phyloP scores from a whole-genome alignment of 2,329 filamentous ascomycete species.

The Huntiella decipiens region DNA sequence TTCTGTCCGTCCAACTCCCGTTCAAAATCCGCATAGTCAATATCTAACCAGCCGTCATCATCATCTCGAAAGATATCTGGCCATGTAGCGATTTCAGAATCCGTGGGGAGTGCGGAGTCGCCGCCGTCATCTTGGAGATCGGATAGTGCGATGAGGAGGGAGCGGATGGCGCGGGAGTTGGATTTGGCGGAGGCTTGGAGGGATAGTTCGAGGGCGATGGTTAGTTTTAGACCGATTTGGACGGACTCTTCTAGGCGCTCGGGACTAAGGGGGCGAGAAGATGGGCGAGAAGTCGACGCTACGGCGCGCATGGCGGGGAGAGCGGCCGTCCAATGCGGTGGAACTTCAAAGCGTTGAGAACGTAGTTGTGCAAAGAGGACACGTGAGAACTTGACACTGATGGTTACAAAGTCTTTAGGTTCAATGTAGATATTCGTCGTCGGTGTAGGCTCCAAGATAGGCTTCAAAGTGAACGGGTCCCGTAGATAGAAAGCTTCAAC shows the following conservation, averaged over 20 bases:
- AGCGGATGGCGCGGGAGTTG: conserved; percentile 49
- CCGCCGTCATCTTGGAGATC: conserved; percentile 61
- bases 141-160: conserved; percentile 57
- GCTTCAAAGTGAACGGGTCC: conserved; percentile 57
- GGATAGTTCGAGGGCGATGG: conserved; percentile 82
- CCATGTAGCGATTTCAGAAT: conserved; percentile 59
- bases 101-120: conserved; percentile 42
- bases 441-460: conserved; percentile 29
- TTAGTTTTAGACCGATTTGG: conserved; percentile 73
- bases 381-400: conserved; percentile 68
- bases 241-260: conserved; percentile 20
- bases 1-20: conserved; percentile 45
- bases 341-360: conserved; percentile 62
- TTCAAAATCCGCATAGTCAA: conserved; percentile 79
- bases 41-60: conserved; percentile 79
- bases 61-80: conserved; percentile 43
- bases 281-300: not conserved
- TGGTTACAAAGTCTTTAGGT: conserved; percentile 58
- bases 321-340: conserved; percentile 27
- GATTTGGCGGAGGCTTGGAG: conserved; percentile 46
- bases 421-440: conserved; percentile 42
- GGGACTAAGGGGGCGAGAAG: too few relatives aligned
- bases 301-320: too few relatives aligned
- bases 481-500: conserved; percentile 85
- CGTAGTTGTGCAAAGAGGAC: conserved; percentile 80